phyloP scores from a whole-genome alignment of 805 yeast species.

The Wickerhamomyces subpelliculosus region DNA sequence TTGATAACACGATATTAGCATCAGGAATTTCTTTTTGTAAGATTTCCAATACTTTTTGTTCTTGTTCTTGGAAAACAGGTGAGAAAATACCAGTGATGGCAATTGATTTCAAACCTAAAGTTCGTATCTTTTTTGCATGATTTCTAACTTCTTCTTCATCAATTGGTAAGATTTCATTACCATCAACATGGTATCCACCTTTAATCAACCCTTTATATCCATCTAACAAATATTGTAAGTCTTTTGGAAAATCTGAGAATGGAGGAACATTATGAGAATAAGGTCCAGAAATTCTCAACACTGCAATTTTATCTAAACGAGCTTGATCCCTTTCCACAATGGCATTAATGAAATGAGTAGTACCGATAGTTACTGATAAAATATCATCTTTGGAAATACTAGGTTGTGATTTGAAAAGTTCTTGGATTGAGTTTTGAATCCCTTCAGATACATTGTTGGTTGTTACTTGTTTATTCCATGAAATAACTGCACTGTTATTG shows the following conservation, averaged over 20 bases:
- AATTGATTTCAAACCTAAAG: conserved; percentile 27
- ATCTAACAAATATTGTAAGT: conserved; percentile 26
- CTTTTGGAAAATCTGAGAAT: conserved; percentile 38
- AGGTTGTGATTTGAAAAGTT: conserved; percentile 22
- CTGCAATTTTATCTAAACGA: conserved; percentile 37
- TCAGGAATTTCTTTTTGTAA: conserved; percentile 29
- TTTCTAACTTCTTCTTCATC: conserved; percentile 24
- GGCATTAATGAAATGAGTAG: conserved; percentile 46
- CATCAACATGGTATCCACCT: conserved; percentile 40
- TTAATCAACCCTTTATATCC: conserved; percentile 30
- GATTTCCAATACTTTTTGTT: conserved; percentile 26
- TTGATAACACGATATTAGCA: conserved; percentile 30
- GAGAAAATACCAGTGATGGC: conserved; percentile 38
- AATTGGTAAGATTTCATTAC: conserved; percentile 28
- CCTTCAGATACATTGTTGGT: conserved; percentile 39
- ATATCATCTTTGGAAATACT: conserved; percentile 24
- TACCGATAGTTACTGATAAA: conserved; percentile 40
- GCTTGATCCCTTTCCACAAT: conserved; percentile 39
- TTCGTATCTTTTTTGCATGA: conserved; percentile 27
- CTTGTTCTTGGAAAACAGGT: conserved; percentile 32
- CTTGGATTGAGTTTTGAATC: conserved; percentile 29
- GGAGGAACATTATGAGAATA: conserved; percentile 33
- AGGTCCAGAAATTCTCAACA: conserved; percentile 38
- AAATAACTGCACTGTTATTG: conserved; percentile 27
- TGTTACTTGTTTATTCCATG: conserved; percentile 37